phyloP scores from a whole-genome alignment of 345 rosid genomes.

The Raphanus sativus region DNA sequence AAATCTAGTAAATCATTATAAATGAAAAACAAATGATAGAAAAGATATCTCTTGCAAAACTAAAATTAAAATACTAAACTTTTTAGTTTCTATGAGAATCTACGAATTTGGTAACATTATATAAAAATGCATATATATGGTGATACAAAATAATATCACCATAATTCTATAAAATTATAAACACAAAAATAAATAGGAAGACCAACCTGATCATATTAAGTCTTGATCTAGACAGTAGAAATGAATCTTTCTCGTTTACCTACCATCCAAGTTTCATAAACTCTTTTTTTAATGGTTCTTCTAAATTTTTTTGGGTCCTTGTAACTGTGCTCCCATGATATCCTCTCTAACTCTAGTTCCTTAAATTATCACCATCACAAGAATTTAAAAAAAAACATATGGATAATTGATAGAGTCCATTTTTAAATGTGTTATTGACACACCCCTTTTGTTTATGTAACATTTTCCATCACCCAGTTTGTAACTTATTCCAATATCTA shows the following conservation, averaged over 20 bases:
- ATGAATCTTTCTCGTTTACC: neutral
- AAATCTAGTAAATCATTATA: neutral
- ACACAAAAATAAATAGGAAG: neutral
- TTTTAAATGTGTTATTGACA: neutral
- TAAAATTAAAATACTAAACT: neutral
- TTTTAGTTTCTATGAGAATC: neutral
- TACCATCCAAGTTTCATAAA: neutral
- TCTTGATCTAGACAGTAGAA: neutral
- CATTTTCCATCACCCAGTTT: neutral
- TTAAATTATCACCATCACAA: neutral
- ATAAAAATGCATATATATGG: neutral
- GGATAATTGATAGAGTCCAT: neutral
- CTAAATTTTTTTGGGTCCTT: neutral
- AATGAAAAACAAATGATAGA: neutral
- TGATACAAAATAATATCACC: neutral
- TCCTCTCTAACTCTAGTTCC: neutral
- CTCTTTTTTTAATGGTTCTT: neutral
- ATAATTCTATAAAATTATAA: neutral
- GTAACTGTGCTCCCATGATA: neutral
- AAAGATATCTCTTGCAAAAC: neutral
- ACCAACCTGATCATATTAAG: neutral
- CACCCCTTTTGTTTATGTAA: neutral
- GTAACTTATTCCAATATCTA: neutral
- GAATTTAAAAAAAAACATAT: neutral
- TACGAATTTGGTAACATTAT: neutral